Evolutionary conservation across 2,329 filamentous ascomycete genomes (phyloP), one percentile per base, ranked within the genome.

Genomic region (Lachnellula subtilissima): DNA sequence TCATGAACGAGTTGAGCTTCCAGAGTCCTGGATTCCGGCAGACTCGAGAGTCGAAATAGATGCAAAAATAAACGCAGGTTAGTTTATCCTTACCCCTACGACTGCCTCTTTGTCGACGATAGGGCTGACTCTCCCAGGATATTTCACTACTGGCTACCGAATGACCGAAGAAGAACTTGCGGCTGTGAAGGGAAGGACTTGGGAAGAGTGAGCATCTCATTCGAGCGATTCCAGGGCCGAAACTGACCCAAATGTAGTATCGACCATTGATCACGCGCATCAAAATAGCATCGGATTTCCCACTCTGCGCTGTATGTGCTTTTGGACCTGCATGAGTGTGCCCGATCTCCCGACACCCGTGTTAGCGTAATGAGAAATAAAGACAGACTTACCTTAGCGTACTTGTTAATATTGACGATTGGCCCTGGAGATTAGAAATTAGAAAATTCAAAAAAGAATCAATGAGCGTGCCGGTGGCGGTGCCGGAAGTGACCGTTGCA

Each of bases 11-110:
- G 86, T 97, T 48, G 91, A 95, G 58, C 90, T 97, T 61, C 94
- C 93, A 4, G 91, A 96, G 63, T 88, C 94, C 35, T 85, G 94
- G 82, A 97, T 97, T 66, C 94, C 94, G 12, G 89, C 87, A 61
- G 94, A 97, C 74, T 96, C 91, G 52, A 81, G 93, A 63, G 94
- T 97, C n/a, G 94, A 99, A 73, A 99, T 97, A 69, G 94, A 97
- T 73, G 94, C 94, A 57, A 97, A 97, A 78, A 97, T 97, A 70
- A 94, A 93, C 65, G 91, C 93, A 58, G 94, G 88, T 91, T 75
- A 61, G 64, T 64, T 52, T 56, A 52, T 50, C 50, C 48, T 32
- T 48, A 52, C 39, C 47, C 42, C 54, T 52, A 49, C 25, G 48
- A 36, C 45, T 47, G 11, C 43, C 35, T 17, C 48, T 45, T 39